Base-by-base conservation (phyloP, 2,329 filamentous ascomycete species). In the Neonectria ditissima region DNA sequence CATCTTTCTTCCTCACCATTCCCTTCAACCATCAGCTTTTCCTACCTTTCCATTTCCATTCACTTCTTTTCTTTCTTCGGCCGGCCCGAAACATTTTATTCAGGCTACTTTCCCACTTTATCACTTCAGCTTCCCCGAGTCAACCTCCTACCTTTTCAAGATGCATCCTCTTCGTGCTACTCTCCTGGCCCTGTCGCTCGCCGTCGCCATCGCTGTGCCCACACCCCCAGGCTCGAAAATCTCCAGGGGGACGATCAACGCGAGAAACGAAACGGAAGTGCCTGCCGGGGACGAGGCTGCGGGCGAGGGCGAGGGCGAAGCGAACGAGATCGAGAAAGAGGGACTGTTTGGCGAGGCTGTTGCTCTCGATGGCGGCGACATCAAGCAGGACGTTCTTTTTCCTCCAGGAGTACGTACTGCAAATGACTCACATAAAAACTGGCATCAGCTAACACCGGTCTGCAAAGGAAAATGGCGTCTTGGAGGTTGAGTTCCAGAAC, bases 401-500 rank as follows among this genome's bases (percentile, higher is more conserved):
- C 77, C 78, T 1, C 65, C 76, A 3, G 76, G 75, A 26, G 76
- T 79, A 72, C 69, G 76, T 69, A 5, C 26, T 52, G 3, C 13
- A 20, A 16, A 2, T 5, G 14, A 13, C 14, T 32, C 3, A 8
- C 11, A 4, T 32, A 8, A 10, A 22, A 5, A 4, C 20, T 2
- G 8, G 9, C 5, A 4, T 20, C 6, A 5, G 18, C 59, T 65
- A 43, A 65, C 45, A 37, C 24, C 16, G 10, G 6, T 1, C 10
- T 20, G 41, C 30, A 34, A 18, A 72, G 73, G 62, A 63, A 34
- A 76, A 75, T 53, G 79, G 78, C n/a, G 59, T 63, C 16, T 73
- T 82, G 54, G 80, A 81, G 57, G 70, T 80, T 60, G 80, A 82
- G 67, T 79, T 81, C 69, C 73, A 79, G 59, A 78, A 78, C 62